Percentiles rank a stretch among this genome's conserved stretches.
Evolutionary conservation across 495 filamentous ascomycete species (phyloP).

Genomic region (Platismatia glauca): DNA sequence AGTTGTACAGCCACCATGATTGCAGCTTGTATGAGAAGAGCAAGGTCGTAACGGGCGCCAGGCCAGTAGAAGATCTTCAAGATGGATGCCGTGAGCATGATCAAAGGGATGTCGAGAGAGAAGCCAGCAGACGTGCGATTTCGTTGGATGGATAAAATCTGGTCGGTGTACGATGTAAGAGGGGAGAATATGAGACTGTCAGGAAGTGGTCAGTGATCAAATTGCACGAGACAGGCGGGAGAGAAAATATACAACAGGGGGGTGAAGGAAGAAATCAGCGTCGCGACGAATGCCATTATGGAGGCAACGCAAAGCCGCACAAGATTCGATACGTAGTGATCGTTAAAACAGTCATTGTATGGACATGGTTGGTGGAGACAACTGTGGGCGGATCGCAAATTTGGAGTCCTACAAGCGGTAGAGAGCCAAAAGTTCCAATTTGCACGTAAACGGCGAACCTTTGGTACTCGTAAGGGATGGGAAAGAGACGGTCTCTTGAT

Average conservation of each 20-base stretch:
- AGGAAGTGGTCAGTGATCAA: constrained; percentile 1
- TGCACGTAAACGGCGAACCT: not conserved
- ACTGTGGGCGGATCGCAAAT: not conserved
- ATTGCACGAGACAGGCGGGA: not conserved
- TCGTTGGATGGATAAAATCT: constrained; percentile 82
- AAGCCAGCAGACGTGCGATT: constrained; percentile 79
- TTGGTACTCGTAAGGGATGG: not conserved
- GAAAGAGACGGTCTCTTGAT: not conserved
- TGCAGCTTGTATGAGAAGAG: constrained; percentile 74
- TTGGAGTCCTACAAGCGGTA: not conserved
- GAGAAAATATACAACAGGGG: constrained; percentile 22
- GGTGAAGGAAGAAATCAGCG: constrained; percentile 20
- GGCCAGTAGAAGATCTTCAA: constrained; percentile 94
- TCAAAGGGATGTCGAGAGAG: constrained; percentile 82
- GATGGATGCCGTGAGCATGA: constrained; percentile 93
- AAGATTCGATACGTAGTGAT: not conserved
- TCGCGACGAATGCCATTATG: constrained; percentile 19
- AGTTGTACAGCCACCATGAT: constrained; percentile 81
- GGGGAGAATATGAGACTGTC: constrained; percentile 66
- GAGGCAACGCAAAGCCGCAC: not conserved
- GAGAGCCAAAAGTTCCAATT: not conserved
- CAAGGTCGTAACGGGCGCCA: constrained; percentile 70
- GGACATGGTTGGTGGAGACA: not conserved
- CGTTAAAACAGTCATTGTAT: constrained; percentile 3
- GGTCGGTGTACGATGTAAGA: constrained; percentile 79